A percentile compares a stretch with the other conserved stretches of the same genome.
phyloP scores from a whole-genome alignment of 2,329 filamentous ascomycete genomes.

The Ophiostoma populinum region DNA sequence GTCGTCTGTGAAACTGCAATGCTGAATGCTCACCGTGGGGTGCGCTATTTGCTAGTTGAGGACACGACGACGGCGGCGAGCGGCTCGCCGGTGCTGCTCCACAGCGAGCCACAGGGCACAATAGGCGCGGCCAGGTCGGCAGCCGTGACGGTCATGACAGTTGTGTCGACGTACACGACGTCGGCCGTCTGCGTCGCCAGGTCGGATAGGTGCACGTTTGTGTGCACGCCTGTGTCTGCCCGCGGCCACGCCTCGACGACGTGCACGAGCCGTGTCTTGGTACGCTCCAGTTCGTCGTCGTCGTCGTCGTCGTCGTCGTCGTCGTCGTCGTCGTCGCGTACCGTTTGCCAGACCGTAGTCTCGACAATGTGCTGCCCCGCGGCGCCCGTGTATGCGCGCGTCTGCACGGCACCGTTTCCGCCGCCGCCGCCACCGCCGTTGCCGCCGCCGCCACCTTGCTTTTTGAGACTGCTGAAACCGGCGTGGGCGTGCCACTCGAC shows the following conservation, averaged over 20 bases:
- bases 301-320: conserved; percentile 3
- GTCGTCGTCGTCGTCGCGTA: neutral
- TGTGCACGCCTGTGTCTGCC: neutral
- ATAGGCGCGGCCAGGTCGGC: conserved; percentile 11
- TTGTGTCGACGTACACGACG: conserved; percentile 8
- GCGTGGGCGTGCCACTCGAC: conserved; percentile 72
- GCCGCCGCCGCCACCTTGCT: conserved; percentile 2
- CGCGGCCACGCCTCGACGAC: conserved; percentile 4
- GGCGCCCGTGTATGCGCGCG: neutral
- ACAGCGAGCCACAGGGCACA: conserved; percentile 26
- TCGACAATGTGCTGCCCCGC: too few relatives aligned
- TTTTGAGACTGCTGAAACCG: conserved; percentile 29
- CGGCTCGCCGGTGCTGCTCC: conserved; percentile 20
- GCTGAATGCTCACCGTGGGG: too few relatives aligned
- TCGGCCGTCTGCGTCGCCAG: neutral
- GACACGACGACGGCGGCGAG: conserved; percentile 20
- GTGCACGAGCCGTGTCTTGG: neutral
- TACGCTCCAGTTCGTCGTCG: neutral
- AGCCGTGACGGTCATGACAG: neutral
- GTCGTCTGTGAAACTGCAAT: too few relatives aligned
- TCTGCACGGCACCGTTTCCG: neutral
- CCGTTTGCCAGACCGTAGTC: too few relatives aligned
- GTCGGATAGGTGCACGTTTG: too few relatives aligned
- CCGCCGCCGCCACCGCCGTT: neutral
- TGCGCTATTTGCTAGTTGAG: too few relatives aligned